A percentile compares a stretch with the other conserved stretches of the same genome.
These are phyloP conservation scores for Malus hybrid DNA, from an alignment of 331 rosid species.

Conservation along the genomic window DNA sequence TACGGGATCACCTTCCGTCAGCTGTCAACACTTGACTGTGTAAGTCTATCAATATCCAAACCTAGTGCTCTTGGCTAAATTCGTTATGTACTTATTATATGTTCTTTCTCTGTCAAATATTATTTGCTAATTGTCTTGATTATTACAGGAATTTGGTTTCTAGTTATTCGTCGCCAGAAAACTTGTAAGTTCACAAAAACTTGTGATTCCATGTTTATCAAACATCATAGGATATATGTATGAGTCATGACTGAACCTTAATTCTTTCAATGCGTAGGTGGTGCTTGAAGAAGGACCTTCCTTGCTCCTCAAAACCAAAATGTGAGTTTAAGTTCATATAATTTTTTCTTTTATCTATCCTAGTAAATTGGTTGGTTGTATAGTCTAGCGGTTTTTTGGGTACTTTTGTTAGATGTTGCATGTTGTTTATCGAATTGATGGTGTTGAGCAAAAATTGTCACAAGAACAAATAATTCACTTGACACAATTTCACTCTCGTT, in stretches of 20 bases:
- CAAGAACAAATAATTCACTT: no score
- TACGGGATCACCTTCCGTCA: constrained; percentile 18
- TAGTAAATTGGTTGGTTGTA: no score
- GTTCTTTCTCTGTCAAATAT: neutral
- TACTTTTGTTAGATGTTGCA: no score
- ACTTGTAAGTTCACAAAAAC: constrained; percentile 22
- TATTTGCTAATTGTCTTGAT: neutral
- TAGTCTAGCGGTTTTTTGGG: no score
- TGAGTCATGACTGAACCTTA: neutral
- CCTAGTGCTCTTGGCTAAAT: neutral
- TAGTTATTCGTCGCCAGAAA: constrained; percentile 30
- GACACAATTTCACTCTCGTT: no score
- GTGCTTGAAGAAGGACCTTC: constrained; percentile 60
- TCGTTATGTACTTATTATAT: neutral
- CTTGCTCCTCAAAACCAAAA: constrained; percentile 41
- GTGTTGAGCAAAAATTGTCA: no score
- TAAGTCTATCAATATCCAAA: constrained; percentile 27
- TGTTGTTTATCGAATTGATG: no score
- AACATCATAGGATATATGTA: neutral
- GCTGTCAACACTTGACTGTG: constrained; percentile 33
- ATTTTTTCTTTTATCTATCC: no score
- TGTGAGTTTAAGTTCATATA: constrained; percentile 29
- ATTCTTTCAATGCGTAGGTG: constrained; percentile 36
- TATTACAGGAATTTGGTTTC: constrained; percentile 58
- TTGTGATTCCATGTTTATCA: neutral